Base-by-base conservation (phyloP, 2,329 filamentous ascomycete genomes). In the Cordyceps sp. region DNA sequence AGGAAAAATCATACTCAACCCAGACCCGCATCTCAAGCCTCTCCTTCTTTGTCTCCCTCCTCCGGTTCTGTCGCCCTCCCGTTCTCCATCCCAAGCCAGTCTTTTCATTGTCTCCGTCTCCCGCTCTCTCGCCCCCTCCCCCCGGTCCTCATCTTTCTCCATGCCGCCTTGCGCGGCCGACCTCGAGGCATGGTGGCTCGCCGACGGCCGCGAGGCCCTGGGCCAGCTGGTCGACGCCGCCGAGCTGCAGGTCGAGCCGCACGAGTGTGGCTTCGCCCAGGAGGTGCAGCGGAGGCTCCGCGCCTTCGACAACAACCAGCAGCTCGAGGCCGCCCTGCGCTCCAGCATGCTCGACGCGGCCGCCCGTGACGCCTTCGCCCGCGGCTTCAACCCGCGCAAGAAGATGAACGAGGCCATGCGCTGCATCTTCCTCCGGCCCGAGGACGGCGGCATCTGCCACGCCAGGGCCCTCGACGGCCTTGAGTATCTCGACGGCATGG, bases 121-220 rank as follows among this genome's bases (percentile, higher is more conserved):
- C n/a, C n/a, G n/a, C n/a, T n/a, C n/a, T n/a, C n/a, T n/a, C n/a
- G n/a, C n/a, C n/a, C n/a, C 22, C 22, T n/a, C n/a, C n/a, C n/a
- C n/a, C n/a, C n/a, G n/a, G n/a, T n/a, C n/a, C n/a, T 13, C 22
- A 24, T 24, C 22, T 13, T n/a, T 30, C 29, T 30, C 18, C 12
- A 57, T 57, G 54, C 45, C 46, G 18, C 42, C 44, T 4, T 44
- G 42, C 31, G 38, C 48, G 5, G 37, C 46, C 13, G 47, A 54
- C 29, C 42, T 55, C 13, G 45, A 54, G 36, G 33, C 42, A 20
- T 55, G 52, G 47, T 57, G 54, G 54, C 43, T 53, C 21, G 39
- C 33, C 6, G 32, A 29, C 16, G 50, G 48, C 7, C 36, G 38
- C 14, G 41, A 44, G 14, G 33, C 34, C 10, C 42, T 57, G 6